Evolutionary conservation across 768 basidiomycete species (phyloP), one percentile per base, ranked within the genome.

Genomic region (Auriscalpium microsporum): DNA sequence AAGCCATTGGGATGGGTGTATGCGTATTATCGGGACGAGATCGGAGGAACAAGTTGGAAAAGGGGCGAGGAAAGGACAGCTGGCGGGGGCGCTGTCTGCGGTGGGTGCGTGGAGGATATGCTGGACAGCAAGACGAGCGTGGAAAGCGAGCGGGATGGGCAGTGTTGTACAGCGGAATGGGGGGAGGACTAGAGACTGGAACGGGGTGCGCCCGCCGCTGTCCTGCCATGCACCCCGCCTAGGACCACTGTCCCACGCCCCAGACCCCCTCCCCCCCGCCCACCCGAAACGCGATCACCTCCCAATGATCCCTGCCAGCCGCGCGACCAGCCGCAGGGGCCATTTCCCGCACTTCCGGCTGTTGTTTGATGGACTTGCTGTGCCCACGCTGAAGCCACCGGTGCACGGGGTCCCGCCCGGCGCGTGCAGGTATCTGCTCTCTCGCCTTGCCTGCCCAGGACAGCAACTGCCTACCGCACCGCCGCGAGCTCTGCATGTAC

Each of bases 1-100:
- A 71, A 62, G 87, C 76, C 86, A 88, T 89, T 58, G 56, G 53
- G 60, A 56, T 46, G n/a, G 54, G 28, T 50, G 49, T 49, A 38
- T 53, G 50, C 45, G 40, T 46, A 33, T 38, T 21, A 50, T 14
- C 33, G 47, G 35, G 59, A 63, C 44, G 48, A 55, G 53, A 54
- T 48, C 40, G 47, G 36, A 38, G 45, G 33, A 44, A 23, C 34
- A 55, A 19, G 51, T 3, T 46, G 35, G 61, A n/a, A 52, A 46
- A 53, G 56, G 53, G 56, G 56, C 57, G 58, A 56, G 56, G 54
- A 59, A 48, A 57, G 55, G 51, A 52, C 52, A 58, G 58, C 19
- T 33, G 58, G 23, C 23, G 23, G 2, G 3, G 23, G 23, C 23
- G 23, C 23, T 28, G 23, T 28, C 23, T 28, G 23, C 23, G 5